Conservation (phyloP, 1,139 yeast genomes). For the Spencermartinsiella ligniputridi region DNA sequence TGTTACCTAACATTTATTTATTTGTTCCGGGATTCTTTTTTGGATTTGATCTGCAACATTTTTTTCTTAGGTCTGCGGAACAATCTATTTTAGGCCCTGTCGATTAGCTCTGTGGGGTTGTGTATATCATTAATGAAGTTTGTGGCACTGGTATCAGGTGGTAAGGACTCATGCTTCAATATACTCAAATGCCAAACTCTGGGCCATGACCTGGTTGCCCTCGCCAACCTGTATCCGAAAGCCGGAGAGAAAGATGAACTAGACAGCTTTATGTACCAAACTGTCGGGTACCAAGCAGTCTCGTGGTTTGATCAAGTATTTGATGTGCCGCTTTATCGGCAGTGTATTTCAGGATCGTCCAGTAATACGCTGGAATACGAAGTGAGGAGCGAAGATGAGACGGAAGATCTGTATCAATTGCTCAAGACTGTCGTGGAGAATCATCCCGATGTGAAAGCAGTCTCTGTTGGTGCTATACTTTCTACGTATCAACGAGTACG, state of each 20-base stretch:
- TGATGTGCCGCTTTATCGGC: conserved; percentile 75
- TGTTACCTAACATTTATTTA: no score
- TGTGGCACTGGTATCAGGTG: conserved; percentile 89
- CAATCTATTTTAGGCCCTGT: no score
- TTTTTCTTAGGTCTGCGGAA: no score
- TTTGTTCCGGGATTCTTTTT: no score
- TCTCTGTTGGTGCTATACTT: conserved; percentile 91
- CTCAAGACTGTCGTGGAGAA: conserved; percentile 42
- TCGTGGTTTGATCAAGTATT: conserved; percentile 62
- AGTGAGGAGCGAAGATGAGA: conserved; percentile 68
- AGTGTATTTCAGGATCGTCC: conserved; percentile 59
- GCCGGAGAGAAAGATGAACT: conserved; percentile 64
- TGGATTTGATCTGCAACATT: no score
- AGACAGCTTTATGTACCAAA: conserved; percentile 96
- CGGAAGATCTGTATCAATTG: conserved; percentile 67
- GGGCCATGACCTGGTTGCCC: conserved; percentile 79
- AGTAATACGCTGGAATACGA: conserved; percentile 63
- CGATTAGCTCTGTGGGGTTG: no score
- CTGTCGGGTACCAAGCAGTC: conserved; percentile 90
- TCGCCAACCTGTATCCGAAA: conserved; percentile 78
- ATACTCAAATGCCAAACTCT: conserved; percentile 74
- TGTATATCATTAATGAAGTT: conserved; percentile 74
- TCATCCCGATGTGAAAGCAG: conserved; percentile 78
- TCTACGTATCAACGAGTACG: conserved; percentile 91
- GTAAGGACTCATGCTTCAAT: conserved; percentile 91